Evolutionary conservation across 371 early-diverging fungal species (phyloP).

Genomic region (Mucor circinelloides): DNA sequence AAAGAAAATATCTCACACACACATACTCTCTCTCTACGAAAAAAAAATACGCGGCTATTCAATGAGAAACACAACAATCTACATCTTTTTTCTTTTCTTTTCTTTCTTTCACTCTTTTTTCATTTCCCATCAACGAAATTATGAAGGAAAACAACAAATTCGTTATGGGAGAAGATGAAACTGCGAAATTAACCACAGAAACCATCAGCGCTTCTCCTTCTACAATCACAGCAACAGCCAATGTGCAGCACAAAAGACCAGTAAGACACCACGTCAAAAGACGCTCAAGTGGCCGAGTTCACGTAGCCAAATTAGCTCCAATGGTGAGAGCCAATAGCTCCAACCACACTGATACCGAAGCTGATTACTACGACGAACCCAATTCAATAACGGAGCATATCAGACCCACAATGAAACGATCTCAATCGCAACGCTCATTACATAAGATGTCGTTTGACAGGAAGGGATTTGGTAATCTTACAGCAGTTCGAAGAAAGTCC

Average conservation of each 20-base stretch:
- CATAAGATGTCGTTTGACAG: constrained; percentile 27
- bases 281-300: constrained; percentile 49
- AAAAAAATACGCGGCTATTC: constrained; percentile 2
- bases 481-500: constrained; percentile 12
- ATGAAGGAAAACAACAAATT: constrained; percentile 27
- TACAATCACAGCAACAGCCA: neutral
- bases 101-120: neutral
- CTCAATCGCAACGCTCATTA: constrained; percentile 42
- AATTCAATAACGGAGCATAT: neutral
- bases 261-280: constrained; percentile 52
- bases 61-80: neutral
- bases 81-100: neutral
- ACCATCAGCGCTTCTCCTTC: neutral
- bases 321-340: constrained; percentile 37
- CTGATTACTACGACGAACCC: constrained; percentile 11
- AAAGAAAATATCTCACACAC: neutral
- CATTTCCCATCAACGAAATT: neutral
- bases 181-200: neutral
- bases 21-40: neutral
- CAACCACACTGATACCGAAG: constrained; percentile 37
- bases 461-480: constrained; percentile 16
- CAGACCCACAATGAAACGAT: constrained; percentile 41
- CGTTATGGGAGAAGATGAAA: constrained; percentile 25
- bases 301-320: constrained; percentile 51
- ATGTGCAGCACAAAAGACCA: constrained; percentile 27